Conservation (phyloP, 2,329 filamentous ascomycete genomes). For the Coleophoma eucalyptorum region DNA sequence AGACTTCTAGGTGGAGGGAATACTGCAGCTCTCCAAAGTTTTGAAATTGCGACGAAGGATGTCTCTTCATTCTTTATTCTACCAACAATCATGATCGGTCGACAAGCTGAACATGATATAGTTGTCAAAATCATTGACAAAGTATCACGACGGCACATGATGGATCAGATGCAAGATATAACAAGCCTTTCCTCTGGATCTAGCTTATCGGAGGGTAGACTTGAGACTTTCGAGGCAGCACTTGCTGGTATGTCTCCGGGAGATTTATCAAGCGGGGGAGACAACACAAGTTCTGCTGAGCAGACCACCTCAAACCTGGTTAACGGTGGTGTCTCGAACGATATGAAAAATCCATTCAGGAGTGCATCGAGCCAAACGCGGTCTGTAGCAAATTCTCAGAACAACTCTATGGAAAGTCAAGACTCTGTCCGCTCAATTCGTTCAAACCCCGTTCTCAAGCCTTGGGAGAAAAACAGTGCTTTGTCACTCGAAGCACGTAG, state of each 20-base stretch:
- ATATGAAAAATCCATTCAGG: conserved; percentile 4
- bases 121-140: conserved; percentile 74
- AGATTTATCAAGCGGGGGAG: conserved; percentile 52
- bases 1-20: conserved; percentile 74
- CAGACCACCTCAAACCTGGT: conserved; percentile 27
- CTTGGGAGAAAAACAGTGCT: conserved; percentile 24
- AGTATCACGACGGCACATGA: conserved; percentile 62
- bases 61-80: conserved; percentile 90
- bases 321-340: conserved; percentile 5
- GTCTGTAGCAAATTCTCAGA: conserved; percentile 15
- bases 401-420: conserved; percentile 16
- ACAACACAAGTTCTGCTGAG: conserved; percentile 52
- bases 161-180: conserved; percentile 36
- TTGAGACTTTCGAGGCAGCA: conserved; percentile 29
- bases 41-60: conserved; percentile 77
- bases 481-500: conserved; percentile 12
- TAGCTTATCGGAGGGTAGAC: conserved; percentile 39
- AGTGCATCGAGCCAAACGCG: conserved; percentile 11
- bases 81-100: conserved; percentile 76
- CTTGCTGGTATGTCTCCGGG: conserved; percentile 33
- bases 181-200: conserved; percentile 51
- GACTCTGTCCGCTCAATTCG: conserved; percentile 5
- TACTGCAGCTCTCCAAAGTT: conserved; percentile 64
- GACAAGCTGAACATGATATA: conserved; percentile 65
- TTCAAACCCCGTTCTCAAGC: conserved; percentile 5